phyloP scores from a whole-genome alignment of 208 protist genomes.

The Acanthamoeba royreba region DNA sequence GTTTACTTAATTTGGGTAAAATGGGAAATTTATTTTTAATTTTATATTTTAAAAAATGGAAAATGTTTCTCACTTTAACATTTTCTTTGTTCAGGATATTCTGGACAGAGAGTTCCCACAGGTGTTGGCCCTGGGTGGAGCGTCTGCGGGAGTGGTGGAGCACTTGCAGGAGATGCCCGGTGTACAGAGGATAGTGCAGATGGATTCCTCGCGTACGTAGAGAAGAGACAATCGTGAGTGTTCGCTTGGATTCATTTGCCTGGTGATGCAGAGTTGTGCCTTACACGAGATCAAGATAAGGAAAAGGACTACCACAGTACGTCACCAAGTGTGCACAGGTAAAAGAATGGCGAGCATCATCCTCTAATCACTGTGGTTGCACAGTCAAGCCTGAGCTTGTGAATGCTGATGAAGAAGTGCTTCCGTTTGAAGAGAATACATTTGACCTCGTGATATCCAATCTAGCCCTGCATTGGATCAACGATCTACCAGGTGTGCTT shows the following conservation, averaged over 20 bases:
- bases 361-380: no score
- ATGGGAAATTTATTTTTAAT: no score
- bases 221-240: not conserved
- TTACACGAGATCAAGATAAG: no score
- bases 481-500: constrained; percentile 46
- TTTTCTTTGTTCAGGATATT: not conserved
- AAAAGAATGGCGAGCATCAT: no score
- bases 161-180: constrained; percentile 13
- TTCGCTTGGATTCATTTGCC: not conserved
- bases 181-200: not conserved
- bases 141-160: not conserved
- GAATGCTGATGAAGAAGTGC: not conserved
- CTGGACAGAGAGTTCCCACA: constrained; percentile 9
- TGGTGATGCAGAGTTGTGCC: no score
- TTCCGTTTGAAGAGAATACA: not conserved
- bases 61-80: not conserved
- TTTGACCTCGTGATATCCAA: constrained; percentile 46
- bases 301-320: no score
- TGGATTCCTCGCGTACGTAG: constrained; percentile 2
- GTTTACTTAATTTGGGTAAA: not conserved
- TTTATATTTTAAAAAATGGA: not conserved
- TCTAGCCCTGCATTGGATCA: constrained; percentile 47
- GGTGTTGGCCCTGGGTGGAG: not conserved
- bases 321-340: no score
- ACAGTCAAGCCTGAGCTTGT: not conserved